phyloP scores from a whole-genome alignment of 2,329 filamentous ascomycete species.

The Aspergillus ochraceus region DNA sequence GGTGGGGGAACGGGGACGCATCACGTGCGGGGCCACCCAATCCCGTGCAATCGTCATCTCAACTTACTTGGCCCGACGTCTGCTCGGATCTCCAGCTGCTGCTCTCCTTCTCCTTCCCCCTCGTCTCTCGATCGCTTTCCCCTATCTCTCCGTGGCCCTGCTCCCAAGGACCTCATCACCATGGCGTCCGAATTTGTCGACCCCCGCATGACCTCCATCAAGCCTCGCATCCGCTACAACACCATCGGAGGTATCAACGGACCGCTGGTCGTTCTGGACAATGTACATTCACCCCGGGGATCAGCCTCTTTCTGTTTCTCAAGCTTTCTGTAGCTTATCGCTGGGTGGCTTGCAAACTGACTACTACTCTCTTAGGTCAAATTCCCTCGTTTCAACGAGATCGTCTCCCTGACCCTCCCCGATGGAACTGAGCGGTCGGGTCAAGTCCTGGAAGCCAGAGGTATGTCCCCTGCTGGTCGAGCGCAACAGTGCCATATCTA shows the following conservation, averaged over 20 bases:
- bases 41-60: not conserved
- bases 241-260: constrained; percentile 98
- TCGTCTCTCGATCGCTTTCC: constrained; percentile 9
- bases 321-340: not conserved
- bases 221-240: constrained; percentile 87
- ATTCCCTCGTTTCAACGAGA: constrained; percentile 96
- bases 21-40: constrained; percentile 4
- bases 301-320: not conserved
- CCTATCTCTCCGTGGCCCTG: not conserved
- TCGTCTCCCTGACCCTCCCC: constrained; percentile 90
- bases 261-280: constrained; percentile 94
- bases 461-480: constrained; percentile 49
- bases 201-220: constrained; percentile 54
- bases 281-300: constrained; percentile 60
- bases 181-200: constrained; percentile 46
- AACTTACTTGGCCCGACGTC: constrained; percentile 2
- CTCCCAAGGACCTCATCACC: constrained; percentile 21
- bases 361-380: constrained; percentile 68
- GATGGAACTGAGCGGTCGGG: constrained; percentile 93
- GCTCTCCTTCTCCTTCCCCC: constrained; percentile 7
- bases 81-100: constrained; percentile 3
- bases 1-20: not conserved
- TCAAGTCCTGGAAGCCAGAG: constrained; percentile 96
- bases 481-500: not conserved
- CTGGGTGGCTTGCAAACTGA: constrained; percentile 15